These are phyloP conservation scores for Sanghuangporus sanghuang DNA, from an alignment of 1,284 basidiomycete species.

Conservation along the genomic window DNA sequence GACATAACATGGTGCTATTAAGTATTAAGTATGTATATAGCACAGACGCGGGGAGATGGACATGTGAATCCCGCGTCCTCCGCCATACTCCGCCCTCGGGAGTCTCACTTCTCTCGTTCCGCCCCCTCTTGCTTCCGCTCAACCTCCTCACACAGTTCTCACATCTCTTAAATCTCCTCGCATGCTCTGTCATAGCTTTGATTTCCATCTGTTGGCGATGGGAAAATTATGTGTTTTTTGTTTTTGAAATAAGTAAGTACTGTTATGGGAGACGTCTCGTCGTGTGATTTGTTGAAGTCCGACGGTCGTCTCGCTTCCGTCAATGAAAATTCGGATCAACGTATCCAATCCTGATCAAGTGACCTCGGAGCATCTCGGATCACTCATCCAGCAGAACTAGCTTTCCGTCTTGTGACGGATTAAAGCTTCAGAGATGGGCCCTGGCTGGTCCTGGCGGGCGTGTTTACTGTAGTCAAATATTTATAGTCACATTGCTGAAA, in stretches of 20 bases:
- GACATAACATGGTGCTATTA: no score
- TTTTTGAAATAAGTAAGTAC: background rate
- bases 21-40: no score
- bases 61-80: no score
- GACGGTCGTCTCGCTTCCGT: background rate
- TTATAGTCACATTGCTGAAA: no score
- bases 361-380: background rate
- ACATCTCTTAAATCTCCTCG: background rate
- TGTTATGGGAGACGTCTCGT: no score
- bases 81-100: background rate
- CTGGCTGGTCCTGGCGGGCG: no score
- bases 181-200: background rate
- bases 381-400: background rate
- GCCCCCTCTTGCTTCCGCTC: background rate
- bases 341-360: background rate
- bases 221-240: background rate
- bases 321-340: background rate
- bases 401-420: background rate
- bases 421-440: background rate
- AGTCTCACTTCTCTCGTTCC: background rate
- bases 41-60: no score
- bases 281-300: no score
- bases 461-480: background rate
- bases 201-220: background rate
- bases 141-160: background rate